Percentiles rank a stretch among this genome's conserved stretches.
These are phyloP conservation scores for Penicillium sp. DNA, from an alignment of 2,329 filamentous ascomycete species.

Conservation along the genomic window DNA sequence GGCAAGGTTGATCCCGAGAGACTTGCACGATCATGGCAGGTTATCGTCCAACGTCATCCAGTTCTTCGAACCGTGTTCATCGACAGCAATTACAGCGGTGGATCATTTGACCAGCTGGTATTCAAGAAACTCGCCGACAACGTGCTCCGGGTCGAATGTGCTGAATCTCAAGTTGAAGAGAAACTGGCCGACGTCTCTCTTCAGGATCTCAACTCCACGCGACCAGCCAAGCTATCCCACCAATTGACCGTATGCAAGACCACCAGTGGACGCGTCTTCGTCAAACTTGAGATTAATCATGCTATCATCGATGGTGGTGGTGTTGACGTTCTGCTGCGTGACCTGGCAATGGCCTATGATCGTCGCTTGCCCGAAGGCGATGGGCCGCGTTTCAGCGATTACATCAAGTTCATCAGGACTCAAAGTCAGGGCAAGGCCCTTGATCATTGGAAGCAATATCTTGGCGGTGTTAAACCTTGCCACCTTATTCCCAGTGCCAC, in stretches of 20 bases:
- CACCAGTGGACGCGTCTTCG: slow-evolving; percentile 28
- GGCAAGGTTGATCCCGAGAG: slow-evolving; percentile 26
- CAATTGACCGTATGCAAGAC: slow-evolving; percentile 37
- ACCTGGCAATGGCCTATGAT: slow-evolving; percentile 34
- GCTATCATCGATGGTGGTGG: slow-evolving; percentile 40
- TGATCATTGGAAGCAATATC: slow-evolving; percentile 37
- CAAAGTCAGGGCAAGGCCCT: slow-evolving; percentile 29
- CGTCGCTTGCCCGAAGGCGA: slow-evolving; percentile 24
- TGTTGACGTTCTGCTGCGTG: slow-evolving; percentile 32
- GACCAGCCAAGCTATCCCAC: slow-evolving; percentile 32
- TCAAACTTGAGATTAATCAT: slow-evolving; percentile 41
- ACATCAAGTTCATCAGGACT: slow-evolving; percentile 35
- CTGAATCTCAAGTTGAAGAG: slow-evolving; percentile 28
- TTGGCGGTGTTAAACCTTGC: slow-evolving; percentile 34
- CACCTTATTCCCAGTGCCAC: slow-evolving; percentile 23
- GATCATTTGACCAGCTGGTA: slow-evolving; percentile 40
- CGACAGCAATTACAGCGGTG: slow-evolving; percentile 34
- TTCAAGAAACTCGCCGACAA: slow-evolving; percentile 27
- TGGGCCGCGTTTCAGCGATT: slow-evolving; percentile 38
- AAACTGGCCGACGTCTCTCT: slow-evolving; percentile 30
- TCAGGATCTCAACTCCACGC: slow-evolving; percentile 23
- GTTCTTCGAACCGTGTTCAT: slow-evolving; percentile 37
- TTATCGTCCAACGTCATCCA: slow-evolving; percentile 33
- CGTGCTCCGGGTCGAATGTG: slow-evolving; percentile 31
- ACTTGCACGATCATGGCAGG: slow-evolving; percentile 35